Evolutionary conservation across 78 protist species (phyloP), one percentile per base, ranked within the genome.

Genomic region (Protostelium mycophagum): DNA sequence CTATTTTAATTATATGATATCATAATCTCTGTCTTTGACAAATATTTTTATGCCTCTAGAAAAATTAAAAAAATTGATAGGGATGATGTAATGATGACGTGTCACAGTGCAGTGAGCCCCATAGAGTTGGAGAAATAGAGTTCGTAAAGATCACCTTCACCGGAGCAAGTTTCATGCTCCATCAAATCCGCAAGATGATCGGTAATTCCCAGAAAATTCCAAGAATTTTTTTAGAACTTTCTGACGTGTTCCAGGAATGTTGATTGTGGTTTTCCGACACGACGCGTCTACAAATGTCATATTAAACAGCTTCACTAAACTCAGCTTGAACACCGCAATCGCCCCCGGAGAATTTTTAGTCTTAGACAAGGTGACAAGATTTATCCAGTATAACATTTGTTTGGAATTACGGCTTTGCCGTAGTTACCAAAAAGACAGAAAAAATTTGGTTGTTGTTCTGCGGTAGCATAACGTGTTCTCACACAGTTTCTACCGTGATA

Each of bases 121-220:
- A 89, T 28, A 39, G 39, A 1, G 37, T 83, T 25, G 91, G 89
- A 86, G 96, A 91, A 35, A 83, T 91, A 0, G 96, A 94, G 83
- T 36, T 94, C 85, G 94, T 94, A 1, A 85, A 36, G 29, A 36
- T 94, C 28, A 94, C 91, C 83, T 83, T 94, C 0, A 37, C 83
- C 5, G 96, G 96, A 86, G 87, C 36, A 31, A 94, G 96, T 37
- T 94, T 94, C 85, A 87, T 94, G 93, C 87, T 94, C 28, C 96
- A 94, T 88, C 96, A 94, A 35, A 94, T 94, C 73, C 86, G 96
- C 85, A 90, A 94, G 87, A 94, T 94, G 96, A 37, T 94, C 85
- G 96, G 96, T 85, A 16, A 51, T 5, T 51, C 31, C 73, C 31
- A 51, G 5, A n/a, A n/a, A n/a, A n/a, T n/a, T n/a, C n/a, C n/a